phyloP scores from a whole-genome alignment of 2,329 filamentous ascomycete species.

The Fusarium oligoseptatum region DNA sequence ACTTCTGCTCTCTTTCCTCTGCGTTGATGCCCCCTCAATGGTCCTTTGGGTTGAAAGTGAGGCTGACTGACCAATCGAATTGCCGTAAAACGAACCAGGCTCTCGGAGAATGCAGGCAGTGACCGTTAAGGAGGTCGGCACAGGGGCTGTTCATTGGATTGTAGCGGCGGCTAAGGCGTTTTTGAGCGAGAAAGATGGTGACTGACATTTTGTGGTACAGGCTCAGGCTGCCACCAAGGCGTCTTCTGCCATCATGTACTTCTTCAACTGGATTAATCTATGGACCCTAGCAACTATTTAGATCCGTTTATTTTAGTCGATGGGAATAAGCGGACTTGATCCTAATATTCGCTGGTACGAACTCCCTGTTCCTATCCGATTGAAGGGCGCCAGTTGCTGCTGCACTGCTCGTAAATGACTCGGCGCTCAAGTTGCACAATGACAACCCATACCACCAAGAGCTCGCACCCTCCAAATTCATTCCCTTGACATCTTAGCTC shows the following conservation, averaged over 20 bases:
- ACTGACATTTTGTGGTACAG: neutral
- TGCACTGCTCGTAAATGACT: neutral
- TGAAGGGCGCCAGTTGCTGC: neutral
- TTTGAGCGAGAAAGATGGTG: neutral
- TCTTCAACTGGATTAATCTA: neutral
- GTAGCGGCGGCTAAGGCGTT: neutral
- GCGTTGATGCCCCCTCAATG: neutral
- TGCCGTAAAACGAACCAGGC: neutral
- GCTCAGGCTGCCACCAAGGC: neutral
- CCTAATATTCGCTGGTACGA: neutral
- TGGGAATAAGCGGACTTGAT: too few relatives aligned
- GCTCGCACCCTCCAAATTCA: neutral
- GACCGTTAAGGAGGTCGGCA: neutral
- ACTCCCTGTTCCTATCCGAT: too few relatives aligned
- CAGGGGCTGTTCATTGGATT: neutral
- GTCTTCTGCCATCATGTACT: neutral
- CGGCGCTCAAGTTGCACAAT: neutral
- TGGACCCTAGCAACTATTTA: too few relatives aligned
- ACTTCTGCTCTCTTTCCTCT: neutral
- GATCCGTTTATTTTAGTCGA: neutral
- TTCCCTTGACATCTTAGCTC: neutral
- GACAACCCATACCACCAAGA: neutral
- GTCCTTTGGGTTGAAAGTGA: neutral
- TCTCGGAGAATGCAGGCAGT: neutral
- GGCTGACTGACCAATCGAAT: neutral